Base-by-base conservation (phyloP, 352 stramenopile species). In the Globisporangium radiosum region DNA sequence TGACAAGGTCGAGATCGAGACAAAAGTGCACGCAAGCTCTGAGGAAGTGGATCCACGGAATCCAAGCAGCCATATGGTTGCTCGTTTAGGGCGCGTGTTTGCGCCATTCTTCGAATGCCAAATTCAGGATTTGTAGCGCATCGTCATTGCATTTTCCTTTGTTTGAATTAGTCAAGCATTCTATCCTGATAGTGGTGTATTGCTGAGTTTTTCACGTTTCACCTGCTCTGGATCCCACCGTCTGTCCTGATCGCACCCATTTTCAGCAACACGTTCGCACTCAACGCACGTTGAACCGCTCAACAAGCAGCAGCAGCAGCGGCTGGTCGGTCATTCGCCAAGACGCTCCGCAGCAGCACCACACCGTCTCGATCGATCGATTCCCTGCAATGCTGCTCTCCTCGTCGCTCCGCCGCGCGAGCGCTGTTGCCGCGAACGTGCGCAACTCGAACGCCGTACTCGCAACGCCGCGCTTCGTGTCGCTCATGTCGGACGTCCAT, bases 401-500 rank as follows among this genome's bases (percentile, higher is more conserved):
- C 25, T 68, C 62, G 52, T 49, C 65, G 14, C 61, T 76, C 38
- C 25, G 49, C 47, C 25, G 59, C 45, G 47, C 56, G 15, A 33
- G 25, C 25, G 61, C 59, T 13, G 61, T 54, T 52, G 59, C 70
- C 54, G 63, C 65, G 10, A 60, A 56, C 54, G 50, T 60, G 15
- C 51, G 58, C 51, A 54, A 57, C 25, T 33, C 25, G 25, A 33
- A 33, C 25, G 25, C 25, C n/a, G 37, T 62, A 51, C 59, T 59
- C 25, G 36, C 47, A 19, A 59, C 72, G 5, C 60, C 65, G 40
- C 75, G 75, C 54, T 68, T 66, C 54, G 57, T 56, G 55, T 75
- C 78, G 63, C 78, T 94, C 65, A 94, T 94, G 85, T 92, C 85
- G 71, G 85, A 94, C 66, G 85, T 94, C 10, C 85, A 94, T 68